phyloP scores from a whole-genome alignment of 257 asterid genomes.

The Eucommia ulmoides region DNA sequence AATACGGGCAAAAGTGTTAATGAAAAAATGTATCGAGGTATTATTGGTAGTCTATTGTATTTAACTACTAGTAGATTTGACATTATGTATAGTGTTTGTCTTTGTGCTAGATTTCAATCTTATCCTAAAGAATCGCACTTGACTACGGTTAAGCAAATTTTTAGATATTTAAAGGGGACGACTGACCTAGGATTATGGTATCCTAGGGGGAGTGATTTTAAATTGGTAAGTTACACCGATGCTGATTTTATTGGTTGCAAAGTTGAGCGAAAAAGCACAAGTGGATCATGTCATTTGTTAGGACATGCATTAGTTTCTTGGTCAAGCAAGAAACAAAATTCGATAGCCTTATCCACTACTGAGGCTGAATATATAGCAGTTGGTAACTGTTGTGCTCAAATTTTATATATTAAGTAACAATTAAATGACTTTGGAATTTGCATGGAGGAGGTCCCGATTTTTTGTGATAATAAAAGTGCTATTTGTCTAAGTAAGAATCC shows the following conservation, averaged over 20 bases:
- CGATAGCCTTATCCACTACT: background rate
- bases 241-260: no score
- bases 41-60: background rate
- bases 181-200: background rate
- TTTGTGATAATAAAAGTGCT: background rate
- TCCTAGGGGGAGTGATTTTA: background rate
- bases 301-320: background rate
- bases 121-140: background rate
- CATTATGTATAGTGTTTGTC: background rate
- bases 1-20: background rate
- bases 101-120: background rate
- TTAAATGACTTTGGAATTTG: background rate
- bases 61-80: background rate
- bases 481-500: background rate
- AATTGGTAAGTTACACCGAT: background rate
- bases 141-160: background rate
- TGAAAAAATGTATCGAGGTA: background rate
- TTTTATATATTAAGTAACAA: no score
- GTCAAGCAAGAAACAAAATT: background rate
- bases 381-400: background rate
- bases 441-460: no score
- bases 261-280: background rate
- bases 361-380: background rate
- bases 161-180: background rate
- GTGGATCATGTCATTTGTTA: background rate